Evolutionary conservation across 2,329 filamentous ascomycete species (phyloP), one percentile per base, ranked within the genome.

Genomic region (Phaeosphaeria sp.): DNA sequence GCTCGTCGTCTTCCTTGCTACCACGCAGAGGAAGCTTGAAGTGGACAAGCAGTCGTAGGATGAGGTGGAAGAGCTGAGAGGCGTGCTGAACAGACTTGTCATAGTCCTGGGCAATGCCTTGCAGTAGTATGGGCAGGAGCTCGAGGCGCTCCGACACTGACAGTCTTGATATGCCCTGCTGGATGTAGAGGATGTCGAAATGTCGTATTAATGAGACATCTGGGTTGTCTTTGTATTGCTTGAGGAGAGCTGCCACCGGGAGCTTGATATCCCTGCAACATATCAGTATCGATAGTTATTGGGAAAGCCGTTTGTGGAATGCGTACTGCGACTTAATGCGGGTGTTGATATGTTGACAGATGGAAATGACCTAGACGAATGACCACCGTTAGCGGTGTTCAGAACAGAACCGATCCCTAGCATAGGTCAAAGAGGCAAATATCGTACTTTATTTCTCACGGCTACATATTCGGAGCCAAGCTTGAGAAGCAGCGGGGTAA

Each of bases 181-280:
- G 91, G 39, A 97, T 90, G 73, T 96, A 97, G 18, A 91, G 84
- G 42, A 98, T 81, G 77, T 98, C 93, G 67, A 97, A 91, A 73
- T 96, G 91, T 62, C 92, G 89, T 63, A 99, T 87, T 39, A 97
- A 83, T 1, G 89, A 82, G 13, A 89, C 89, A 40, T 87, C 63
- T 20, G 67, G 83, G 39, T 87, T 87, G 21, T 91, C 87, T 76
- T 96, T 96, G 83, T 96, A 97, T 75, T 98, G 95, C 66, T 93
- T 89, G 53, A 98, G 78, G 18, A 99, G 83, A 17, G 89, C 87
- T n/a, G 87, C 85, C 13, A 98, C 93, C 0, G 95, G 95, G 6
- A 99, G 82, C 53, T 93, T 84, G 63, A 97, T 87, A 8, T 83
- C 82, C 59, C 77, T 79, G 45, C 24, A 17, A 2, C 5, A 21